Base-by-base conservation (phyloP, 2,329 filamentous ascomycete genomes). In the Stagonosporopsis vannaccii region DNA sequence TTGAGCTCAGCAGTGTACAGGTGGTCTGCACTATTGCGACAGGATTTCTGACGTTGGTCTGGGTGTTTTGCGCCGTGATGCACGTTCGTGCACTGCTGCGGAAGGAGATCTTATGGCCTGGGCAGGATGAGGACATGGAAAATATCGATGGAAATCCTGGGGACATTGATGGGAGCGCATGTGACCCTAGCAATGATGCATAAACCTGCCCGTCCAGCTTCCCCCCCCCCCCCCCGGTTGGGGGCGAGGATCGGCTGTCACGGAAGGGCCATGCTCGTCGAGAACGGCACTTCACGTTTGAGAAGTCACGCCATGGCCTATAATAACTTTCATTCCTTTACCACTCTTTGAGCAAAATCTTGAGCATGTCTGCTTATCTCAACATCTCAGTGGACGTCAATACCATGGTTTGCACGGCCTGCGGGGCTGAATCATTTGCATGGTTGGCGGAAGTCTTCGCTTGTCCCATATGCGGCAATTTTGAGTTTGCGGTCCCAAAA, bases 51-150 rank as follows among this genome's bases (percentile, higher is more conserved):
- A 77, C 87, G 1, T 66, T 73, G 7, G 78, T 83, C 62, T 88
- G 84, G 81, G 39, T 85, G 1, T 81, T 85, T 26, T 81, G 86
- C 17, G 76, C 81, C 8, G 69, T 78, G 20, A 75, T 78, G 42
- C 81, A 85, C 65, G 66, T 83, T 2, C 72, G 77, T 17, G 85
- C 84, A 2, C 75, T 88, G n/a, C 20, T 54, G 17, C 56, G 56
- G 20, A 25, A 69, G 73, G 60, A 77, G 44, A 82, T 88, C 17
- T 74, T 87, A 62, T 86, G 80, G 73, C 83, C 84, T 4, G 85
- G 85, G 0, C 85, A 81, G 64, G 85, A 87, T 58, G 85, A 87
- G 65, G 85, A 87, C 59, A 79, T 77, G 57, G 76, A 78, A 35
- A 40, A 44, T 17, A 30, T 51, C 4, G 17, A 51, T 7, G 48